phyloP scores from a whole-genome alignment of 805 yeast genomes.

The Wickerhamomyces ciferrii region DNA sequence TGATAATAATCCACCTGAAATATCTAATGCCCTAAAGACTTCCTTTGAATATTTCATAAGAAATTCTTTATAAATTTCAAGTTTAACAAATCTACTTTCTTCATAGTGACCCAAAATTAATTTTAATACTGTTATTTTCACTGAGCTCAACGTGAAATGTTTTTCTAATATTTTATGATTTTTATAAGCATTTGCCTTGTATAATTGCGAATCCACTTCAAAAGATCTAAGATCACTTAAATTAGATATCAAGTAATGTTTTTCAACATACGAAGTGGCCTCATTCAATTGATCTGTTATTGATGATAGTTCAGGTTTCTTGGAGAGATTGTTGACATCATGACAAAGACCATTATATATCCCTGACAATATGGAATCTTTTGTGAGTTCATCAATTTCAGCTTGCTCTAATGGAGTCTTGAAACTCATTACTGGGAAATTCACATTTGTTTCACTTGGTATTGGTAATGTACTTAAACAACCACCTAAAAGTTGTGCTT shows the following conservation, averaged over 20 bases:
- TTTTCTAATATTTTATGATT: not conserved
- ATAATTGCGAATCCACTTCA: not conserved
- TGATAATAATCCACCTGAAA: not conserved
- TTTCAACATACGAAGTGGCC: not conserved
- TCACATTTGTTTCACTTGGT: not conserved
- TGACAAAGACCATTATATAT: not conserved
- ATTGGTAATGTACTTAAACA: not conserved
- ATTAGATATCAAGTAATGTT: not conserved
- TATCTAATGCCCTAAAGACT: constrained; percentile 11
- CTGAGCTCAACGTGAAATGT: not conserved
- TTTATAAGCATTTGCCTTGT: not conserved
- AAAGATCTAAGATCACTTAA: not conserved
- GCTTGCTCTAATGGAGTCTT: not conserved
- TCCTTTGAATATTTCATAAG: not conserved
- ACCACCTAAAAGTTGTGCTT: not conserved
- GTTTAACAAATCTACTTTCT: not conserved
- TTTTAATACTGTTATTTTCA: not conserved
- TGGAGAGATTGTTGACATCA: not conserved
- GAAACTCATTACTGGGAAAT: not conserved
- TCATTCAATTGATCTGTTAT: not conserved
- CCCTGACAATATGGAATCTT: not conserved
- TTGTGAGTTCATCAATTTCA: not conserved
- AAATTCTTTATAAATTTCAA: not conserved
- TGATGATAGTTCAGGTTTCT: not conserved
- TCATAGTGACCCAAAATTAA: not conserved